Conservation (phyloP, 169 alveolate genomes). For the Plasmodium falciparum region DNA sequence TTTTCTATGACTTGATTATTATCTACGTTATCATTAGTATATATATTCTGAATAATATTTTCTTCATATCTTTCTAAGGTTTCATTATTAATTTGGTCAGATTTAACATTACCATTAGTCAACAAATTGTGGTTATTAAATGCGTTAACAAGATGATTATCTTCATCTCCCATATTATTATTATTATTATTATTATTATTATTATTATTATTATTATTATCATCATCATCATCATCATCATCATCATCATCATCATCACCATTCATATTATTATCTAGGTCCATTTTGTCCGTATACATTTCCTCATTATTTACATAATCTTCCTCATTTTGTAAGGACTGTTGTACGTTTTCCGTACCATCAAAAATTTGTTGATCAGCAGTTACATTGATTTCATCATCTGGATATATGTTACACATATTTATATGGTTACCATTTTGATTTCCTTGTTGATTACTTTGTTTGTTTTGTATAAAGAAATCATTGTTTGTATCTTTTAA, state of each 20-base stretch:
- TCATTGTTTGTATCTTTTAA: not conserved
- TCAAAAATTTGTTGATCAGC: not conserved
- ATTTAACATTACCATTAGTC: not conserved
- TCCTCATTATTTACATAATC: not conserved
- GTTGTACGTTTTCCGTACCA: not conserved
- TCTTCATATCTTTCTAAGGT: slow-evolving; percentile 51
- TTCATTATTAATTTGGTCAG: slow-evolving; percentile 1
- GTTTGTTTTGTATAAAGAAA: not conserved
- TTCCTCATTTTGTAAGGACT: not conserved
- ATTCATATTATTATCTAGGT: too few species aligned
- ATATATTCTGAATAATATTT: slow-evolving; percentile 1
- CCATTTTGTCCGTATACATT: not conserved
- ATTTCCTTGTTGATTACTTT: not conserved
- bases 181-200: not conserved
- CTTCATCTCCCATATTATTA: not conserved
- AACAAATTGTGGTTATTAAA: not conserved
- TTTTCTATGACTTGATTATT: not conserved
- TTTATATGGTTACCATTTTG: not conserved
- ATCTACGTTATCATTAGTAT: not conserved
- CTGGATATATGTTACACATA: not conserved
- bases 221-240: not conserved
- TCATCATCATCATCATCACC: not conserved
- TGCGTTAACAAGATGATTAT: not conserved
- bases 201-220: not conserved
- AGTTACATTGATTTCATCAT: not conserved